Conservation (phyloP, 106 monocot genomes). For the Triglochin maritima region DNA sequence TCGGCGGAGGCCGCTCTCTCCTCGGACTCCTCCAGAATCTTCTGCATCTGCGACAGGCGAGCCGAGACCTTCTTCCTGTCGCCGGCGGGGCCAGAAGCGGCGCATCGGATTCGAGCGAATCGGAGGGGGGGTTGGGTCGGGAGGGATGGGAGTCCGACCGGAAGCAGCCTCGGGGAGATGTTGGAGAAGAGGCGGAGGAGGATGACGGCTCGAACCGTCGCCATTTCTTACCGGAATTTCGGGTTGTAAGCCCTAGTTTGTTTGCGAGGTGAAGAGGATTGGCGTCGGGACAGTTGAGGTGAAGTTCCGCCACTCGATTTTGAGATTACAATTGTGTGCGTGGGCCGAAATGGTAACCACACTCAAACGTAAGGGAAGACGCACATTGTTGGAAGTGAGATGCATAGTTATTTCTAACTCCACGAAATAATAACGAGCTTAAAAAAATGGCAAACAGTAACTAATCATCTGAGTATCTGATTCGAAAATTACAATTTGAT, state of each 20-base stretch:
- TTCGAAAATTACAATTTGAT: too few relatives aligned
- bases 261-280: neutral
- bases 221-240: neutral
- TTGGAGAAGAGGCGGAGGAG: neutral
- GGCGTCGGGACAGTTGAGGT: neutral
- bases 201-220: neutral
- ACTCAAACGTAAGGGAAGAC: too few relatives aligned
- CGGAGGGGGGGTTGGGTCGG: neutral
- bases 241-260: neutral
- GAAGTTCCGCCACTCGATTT: too few relatives aligned
- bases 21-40: constrained; percentile 14
- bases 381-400: too few relatives aligned
- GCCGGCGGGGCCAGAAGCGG: neutral
- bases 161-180: neutral
- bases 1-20: constrained; percentile 4
- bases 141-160: neutral
- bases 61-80: constrained; percentile 8
- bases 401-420: too few relatives aligned
- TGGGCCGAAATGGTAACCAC: too few relatives aligned
- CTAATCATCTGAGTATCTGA: too few relatives aligned
- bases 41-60: constrained; percentile 18
- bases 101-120: neutral
- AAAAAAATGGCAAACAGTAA: too few relatives aligned
- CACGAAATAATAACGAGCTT: too few relatives aligned
- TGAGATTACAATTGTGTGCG: too few relatives aligned